Evolutionary conservation across 352 stramenopile species (phyloP), one percentile per base, ranked within the genome.

Genomic region (Phytophthora rubi): DNA sequence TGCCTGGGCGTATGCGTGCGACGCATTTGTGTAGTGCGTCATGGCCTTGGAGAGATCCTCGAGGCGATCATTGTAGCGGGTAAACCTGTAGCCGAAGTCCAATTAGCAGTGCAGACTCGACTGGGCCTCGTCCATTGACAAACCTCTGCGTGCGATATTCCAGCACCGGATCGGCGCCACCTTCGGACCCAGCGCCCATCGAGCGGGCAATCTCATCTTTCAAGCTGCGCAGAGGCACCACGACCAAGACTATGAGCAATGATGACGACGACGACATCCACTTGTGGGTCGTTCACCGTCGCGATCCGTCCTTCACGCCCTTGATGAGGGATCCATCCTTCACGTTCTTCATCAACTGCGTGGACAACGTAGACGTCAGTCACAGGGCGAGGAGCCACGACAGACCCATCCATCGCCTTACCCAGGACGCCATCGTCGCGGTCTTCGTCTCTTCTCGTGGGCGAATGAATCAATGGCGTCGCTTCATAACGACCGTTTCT

Each of bases 271-370:
- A 53, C 5, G 32, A 1, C 6, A 52, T 5, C 9, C 28, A 6
- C 2, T 37, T 42, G n/a, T 9, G 30, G 6, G 18, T 42, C 15
- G 35, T 53, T 70, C 32, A 90, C 85, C 85, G 73, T 45, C 86
- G 81, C 16, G 83, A 92, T 10, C 84, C 83, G 74, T 92, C 83
- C 68, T 93, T 93, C 73, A 93, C 85, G 62, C 90, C 90, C 76
- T 88, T 84, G 54, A 86, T 74, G 58, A 76, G 68, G 13, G 83
- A 92, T n/a, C 86, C 83, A 80, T 92, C 86, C 66, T 93, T 93
- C 73, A 93, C 85, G 56, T 93, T 93, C 76, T 90, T 86, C 77
- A 89, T 80, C 58, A 80, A 79, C 79, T 86, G 53, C 26, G 59
- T 9, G 9, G 10, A 16, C 33, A 68, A 4, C 30, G 7, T 37